Evolutionary conservation across 106 monocot species (phyloP).

Genomic region (Dendrobium catenatum): DNA sequence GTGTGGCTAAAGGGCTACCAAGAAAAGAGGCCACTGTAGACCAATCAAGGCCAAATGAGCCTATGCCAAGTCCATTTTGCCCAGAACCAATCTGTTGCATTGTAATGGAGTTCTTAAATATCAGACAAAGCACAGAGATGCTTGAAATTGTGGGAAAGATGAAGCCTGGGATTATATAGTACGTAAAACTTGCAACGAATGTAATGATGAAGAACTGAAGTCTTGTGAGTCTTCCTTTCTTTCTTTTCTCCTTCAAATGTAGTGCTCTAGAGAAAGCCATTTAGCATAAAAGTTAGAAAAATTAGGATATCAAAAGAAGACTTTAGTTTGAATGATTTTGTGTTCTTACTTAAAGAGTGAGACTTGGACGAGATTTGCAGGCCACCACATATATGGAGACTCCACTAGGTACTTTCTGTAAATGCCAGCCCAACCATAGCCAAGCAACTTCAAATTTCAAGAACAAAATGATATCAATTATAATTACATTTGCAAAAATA

Average conservation of each 20-base stretch:
- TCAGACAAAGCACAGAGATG: conserved; percentile 33
- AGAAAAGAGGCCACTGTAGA: conserved; percentile 21
- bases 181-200: conserved; percentile 35
- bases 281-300: neutral
- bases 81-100: conserved; percentile 58
- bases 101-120: conserved; percentile 42
- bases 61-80: conserved; percentile 41
- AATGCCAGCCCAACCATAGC: conserved; percentile 55
- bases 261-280: conserved; percentile 21
- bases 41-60: conserved; percentile 56
- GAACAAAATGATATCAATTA: too few species aligned
- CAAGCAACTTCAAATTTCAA: conserved; percentile 24
- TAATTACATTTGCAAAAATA: too few species aligned
- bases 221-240: conserved; percentile 26
- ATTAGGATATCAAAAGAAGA: too few species aligned
- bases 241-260: conserved; percentile 39
- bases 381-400: conserved; percentile 73
- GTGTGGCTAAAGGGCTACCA: conserved; percentile 29
- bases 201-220: conserved; percentile 43
- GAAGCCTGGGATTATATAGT: conserved; percentile 41
- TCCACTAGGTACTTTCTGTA: conserved; percentile 45
- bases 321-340: neutral
- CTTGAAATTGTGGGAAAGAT: conserved; percentile 40
- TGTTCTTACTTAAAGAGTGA: conserved; percentile 36
- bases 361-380: conserved; percentile 45